These are phyloP conservation scores for Rachicladosporium sp. DNA, from an alignment of 2,329 filamentous ascomycete genomes.

Conservation along the genomic window DNA sequence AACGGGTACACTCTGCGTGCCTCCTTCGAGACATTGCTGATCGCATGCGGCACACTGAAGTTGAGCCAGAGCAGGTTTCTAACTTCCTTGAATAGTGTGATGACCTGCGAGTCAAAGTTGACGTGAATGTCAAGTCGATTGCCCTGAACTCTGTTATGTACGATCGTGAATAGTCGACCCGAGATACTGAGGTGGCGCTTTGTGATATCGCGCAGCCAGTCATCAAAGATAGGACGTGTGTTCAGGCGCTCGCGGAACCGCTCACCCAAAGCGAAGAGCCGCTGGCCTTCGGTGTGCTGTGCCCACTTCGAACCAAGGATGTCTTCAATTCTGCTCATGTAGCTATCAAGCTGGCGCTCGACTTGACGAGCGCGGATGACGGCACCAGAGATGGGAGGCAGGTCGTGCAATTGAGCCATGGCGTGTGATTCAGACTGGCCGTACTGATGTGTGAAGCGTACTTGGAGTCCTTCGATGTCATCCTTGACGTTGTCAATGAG, in stretches of 20 bases:
- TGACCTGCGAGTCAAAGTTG: conserved; percentile 95
- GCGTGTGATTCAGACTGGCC: conserved; percentile 94
- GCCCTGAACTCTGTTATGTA: conserved; percentile 76
- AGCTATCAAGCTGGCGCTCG: conserved; percentile 84
- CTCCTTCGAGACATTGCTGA: conserved; percentile 93
- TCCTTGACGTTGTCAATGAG: conserved; percentile 96
- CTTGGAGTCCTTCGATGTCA: conserved; percentile 84
- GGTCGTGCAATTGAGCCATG: conserved; percentile 92
- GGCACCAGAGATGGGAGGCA: conserved; percentile 89
- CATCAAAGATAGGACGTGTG: conserved; percentile 84
- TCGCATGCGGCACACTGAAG: conserved; percentile 83
- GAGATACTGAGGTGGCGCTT: conserved; percentile 82
- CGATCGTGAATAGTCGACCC: conserved; percentile 82
- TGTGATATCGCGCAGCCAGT: conserved; percentile 85
- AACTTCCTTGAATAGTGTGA: conserved; percentile 96
- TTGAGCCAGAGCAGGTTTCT: conserved; percentile 91
- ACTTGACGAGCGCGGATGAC: conserved; percentile 98
- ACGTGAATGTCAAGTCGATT: conserved; percentile 80
- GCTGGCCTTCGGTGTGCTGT: conserved; percentile 86
- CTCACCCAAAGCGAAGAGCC: conserved; percentile 79
- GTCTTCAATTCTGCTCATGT: conserved; percentile 99
- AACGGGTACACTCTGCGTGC: conserved; percentile 98
- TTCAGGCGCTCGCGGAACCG: conserved; percentile 95
- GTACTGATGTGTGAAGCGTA: conserved; percentile 98
- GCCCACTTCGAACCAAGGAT: conserved; percentile 93